Evolutionary conservation across 23 red algal species (phyloP).

Genomic region (Pyropia yezoensis): DNA sequence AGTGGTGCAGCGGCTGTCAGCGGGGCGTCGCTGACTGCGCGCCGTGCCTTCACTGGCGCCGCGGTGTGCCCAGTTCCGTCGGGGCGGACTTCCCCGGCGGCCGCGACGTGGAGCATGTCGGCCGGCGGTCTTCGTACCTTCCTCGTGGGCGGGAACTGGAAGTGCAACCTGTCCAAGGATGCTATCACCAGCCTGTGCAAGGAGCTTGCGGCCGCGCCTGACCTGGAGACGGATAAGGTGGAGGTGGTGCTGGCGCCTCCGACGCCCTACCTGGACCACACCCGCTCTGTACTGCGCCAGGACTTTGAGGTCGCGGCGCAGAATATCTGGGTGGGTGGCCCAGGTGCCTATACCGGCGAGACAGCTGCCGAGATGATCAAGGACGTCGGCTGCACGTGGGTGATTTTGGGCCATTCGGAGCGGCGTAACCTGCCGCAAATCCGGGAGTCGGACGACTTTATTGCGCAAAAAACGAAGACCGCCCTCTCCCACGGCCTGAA

Average conservation of each 20-base stretch:
- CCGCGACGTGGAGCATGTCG: not conserved
- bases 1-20: too few relatives aligned
- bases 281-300: slow-evolving; percentile 37
- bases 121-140: slow-evolving; percentile 25
- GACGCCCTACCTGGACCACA: slow-evolving; percentile 42
- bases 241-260: slow-evolving; percentile 80
- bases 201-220: slow-evolving; percentile 36
- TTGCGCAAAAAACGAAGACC: slow-evolving; percentile 68
- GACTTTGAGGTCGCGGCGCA: slow-evolving; percentile 68
- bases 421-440: slow-evolving; percentile 68
- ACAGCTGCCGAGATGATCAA: slow-evolving; percentile 60
- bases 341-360: slow-evolving; percentile 88
- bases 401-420: slow-evolving; percentile 92
- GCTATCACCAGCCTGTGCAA: slow-evolving; percentile 45
- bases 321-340: slow-evolving; percentile 67
- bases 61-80: too few relatives aligned
- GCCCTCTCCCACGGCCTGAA: slow-evolving; percentile 43
- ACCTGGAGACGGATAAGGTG: slow-evolving; percentile 16
- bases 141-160: slow-evolving; percentile 98
- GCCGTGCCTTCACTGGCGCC: too few relatives aligned
- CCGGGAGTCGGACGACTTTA: slow-evolving; percentile 38
- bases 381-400: slow-evolving; percentile 77
- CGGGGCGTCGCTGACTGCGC: too few relatives aligned
- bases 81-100: too few relatives aligned
- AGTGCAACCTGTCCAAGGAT: slow-evolving; percentile 84